These are phyloP conservation scores for Plasmodium fragile DNA, from an alignment of 169 alveolate species.

Conservation along the genomic window DNA sequence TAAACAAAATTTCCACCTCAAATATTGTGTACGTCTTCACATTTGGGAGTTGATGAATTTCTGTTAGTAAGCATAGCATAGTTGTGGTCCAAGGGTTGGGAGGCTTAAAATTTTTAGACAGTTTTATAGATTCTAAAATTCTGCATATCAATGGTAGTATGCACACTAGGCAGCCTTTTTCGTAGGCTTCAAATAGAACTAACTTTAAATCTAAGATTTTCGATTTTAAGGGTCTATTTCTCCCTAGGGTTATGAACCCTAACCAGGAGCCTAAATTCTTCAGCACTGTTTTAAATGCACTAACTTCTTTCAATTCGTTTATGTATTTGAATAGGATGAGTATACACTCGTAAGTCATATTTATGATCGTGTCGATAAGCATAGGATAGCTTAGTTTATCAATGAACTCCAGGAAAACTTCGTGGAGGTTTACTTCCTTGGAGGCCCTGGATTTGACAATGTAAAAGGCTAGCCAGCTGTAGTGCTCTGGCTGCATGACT, in stretches of 20 bases:
- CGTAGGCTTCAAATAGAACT: slow-evolving; percentile 89
- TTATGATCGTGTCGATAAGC: slow-evolving; percentile 84
- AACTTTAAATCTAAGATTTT: slow-evolving; percentile 90
- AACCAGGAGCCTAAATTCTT: slow-evolving; percentile 94
- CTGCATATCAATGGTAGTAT: slow-evolving; percentile 92
- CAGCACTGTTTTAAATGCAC: slow-evolving; percentile 90
- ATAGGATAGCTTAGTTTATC: slow-evolving; percentile 87
- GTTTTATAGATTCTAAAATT: slow-evolving; percentile 84
- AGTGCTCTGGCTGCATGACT: slow-evolving; percentile 86
- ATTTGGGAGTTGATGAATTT: slow-evolving; percentile 87
- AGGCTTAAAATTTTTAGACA: slow-evolving; percentile 89
- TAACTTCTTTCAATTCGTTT: slow-evolving; percentile 86
- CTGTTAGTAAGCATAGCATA: slow-evolving; percentile 88
- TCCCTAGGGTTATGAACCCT: slow-evolving; percentile 91
- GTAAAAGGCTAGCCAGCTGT: slow-evolving; percentile 91
- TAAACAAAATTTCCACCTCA: slow-evolving; percentile 92
- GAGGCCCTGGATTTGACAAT: slow-evolving; percentile 92
- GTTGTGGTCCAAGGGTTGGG: slow-evolving; percentile 97
- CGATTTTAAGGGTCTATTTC: slow-evolving; percentile 91
- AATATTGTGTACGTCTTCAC: slow-evolving; percentile 90
- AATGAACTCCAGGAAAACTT: slow-evolving; percentile 88
- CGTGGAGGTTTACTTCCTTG: slow-evolving; percentile 92
- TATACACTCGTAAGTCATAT: slow-evolving; percentile 90
- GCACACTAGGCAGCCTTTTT: slow-evolving; percentile 87
- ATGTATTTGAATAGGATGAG: slow-evolving; percentile 85